Conservation (phyloP, 2,329 filamentous ascomycete species). For the Tolypocladium ovalisporum region DNA sequence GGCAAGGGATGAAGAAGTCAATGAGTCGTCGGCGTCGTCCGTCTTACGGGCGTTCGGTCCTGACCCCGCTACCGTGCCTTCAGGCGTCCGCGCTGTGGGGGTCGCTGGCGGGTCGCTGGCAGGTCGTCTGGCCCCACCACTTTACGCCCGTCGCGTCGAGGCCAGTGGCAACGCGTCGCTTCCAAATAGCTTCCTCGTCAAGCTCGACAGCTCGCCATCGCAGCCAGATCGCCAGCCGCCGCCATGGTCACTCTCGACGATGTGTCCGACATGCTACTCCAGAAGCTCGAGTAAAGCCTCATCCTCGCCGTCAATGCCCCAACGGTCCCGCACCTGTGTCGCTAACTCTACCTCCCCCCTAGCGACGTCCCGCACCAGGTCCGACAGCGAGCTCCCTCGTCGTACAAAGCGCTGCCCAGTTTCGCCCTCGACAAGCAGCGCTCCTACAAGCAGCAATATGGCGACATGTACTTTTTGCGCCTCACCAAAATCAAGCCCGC, state of each 20-base stretch:
- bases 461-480: conserved; percentile 93
- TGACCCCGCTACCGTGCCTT: not conserved
- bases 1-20: not conserved
- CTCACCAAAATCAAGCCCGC: conserved; percentile 77
- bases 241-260: conserved; percentile 24
- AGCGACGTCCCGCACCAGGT: conserved; percentile 24
- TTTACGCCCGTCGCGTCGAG: not conserved
- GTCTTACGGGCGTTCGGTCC: no score
- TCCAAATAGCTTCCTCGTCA: not conserved
- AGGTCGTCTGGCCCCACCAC: not conserved
- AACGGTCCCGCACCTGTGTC: not conserved
- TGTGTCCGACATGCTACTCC: conserved; percentile 19
- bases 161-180: not conserved
- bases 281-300: conserved; percentile 19
- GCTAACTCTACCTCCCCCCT: not conserved
- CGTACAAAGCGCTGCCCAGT: conserved; percentile 65
- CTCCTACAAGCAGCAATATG: conserved; percentile 90
- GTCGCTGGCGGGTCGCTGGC: not conserved
- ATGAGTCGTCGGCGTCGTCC: not conserved
- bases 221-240: not conserved
- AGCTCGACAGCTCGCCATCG: not conserved
- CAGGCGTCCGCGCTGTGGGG: no score
- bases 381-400: conserved; percentile 41
- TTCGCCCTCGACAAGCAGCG: conserved; percentile 61
- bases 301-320: no score